Evolutionary conservation across 164 flowering plant species (phyloP), one percentile per base, ranked within the genome.

Genomic region (Echeveria elegans): DNA sequence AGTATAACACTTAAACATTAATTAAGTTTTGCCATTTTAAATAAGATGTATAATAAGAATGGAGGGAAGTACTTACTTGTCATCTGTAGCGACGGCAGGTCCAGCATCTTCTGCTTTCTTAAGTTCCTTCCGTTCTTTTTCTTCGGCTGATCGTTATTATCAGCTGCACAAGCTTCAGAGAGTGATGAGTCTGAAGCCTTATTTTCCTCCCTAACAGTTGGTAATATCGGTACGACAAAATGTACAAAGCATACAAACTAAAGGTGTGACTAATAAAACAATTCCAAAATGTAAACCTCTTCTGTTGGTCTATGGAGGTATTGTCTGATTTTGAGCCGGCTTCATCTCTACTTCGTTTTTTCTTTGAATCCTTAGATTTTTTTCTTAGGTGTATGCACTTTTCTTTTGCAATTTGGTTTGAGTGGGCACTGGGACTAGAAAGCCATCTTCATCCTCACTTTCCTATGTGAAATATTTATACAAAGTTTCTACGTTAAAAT

Each of bases 381-480:
- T 68, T 77, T 69, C 9, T 74, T 76, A n/a, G 62, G 62, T 23
- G 41, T 1, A 18, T 32, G 4, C 41, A 9, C 43, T 2, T 28
- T 29, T 28, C 65, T 72, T 43, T 69, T 66, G 14, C 43, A 73
- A 32, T 36, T 64, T 63, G 11, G 69, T 8, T 64, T 78, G 70
- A 16, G 61, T 69, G 37, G 74, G 69, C 16, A 48, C 43, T n/a
- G 75, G 21, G 64, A 81, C 64, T 26, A 96, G 97, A 73, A 93
- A 90, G 18, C 97, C 97, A 79, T 93, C 98, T 81, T 93, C 98
- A 82, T 94, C 97, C 79, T 94, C 98, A 74, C 89, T n/a, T n/a
- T n/a, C n/a, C n/a, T n/a, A n/a, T n/a, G n/a, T n/a, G n/a, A n/a
- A n/a, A n/a, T n/a, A n/a, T n/a, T n/a, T n/a, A n/a, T n/a, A n/a